Conservation (phyloP, 106 monocot genomes). For the Amphibolis antarctica region DNA sequence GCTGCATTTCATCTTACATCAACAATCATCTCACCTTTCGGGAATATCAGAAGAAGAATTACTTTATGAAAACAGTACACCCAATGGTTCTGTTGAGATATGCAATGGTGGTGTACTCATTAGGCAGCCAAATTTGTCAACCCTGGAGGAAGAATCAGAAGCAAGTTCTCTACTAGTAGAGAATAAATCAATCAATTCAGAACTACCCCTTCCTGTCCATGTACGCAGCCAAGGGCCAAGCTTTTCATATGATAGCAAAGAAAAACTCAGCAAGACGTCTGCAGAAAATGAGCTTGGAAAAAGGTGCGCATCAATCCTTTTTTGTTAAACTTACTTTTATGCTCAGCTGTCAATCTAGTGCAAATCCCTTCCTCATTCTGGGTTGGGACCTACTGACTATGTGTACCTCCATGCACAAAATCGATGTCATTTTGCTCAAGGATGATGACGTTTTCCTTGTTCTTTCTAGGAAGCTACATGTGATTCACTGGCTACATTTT, state of each 20-base stretch:
- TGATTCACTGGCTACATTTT: neutral
- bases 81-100: slow-evolving; percentile 62
- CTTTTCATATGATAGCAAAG: slow-evolving; percentile 8
- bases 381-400: too few species aligned
- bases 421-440: too few species aligned
- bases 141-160: slow-evolving; percentile 84
- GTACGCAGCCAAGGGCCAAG: slow-evolving; percentile 27
- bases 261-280: slow-evolving; percentile 25
- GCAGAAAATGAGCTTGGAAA: slow-evolving; percentile 25
- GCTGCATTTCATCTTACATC: slow-evolving; percentile 64
- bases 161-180: slow-evolving; percentile 77
- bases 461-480: neutral
- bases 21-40: slow-evolving; percentile 55
- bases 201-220: slow-evolving; percentile 32
- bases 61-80: slow-evolving; percentile 49
- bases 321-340: too few species aligned
- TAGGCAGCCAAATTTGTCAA: slow-evolving; percentile 42
- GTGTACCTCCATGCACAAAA: too few species aligned
- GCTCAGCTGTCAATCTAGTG: too few species aligned
- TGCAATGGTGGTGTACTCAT: slow-evolving; percentile 80
- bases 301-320: slow-evolving; percentile 24
- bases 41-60: slow-evolving; percentile 56
- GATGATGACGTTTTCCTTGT: too few species aligned
- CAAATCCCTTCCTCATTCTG: too few species aligned
- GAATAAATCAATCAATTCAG: slow-evolving; percentile 30